These are phyloP conservation scores for Cryphonectria naterciae DNA, from an alignment of 2,329 filamentous ascomycete species.

Conservation along the genomic window DNA sequence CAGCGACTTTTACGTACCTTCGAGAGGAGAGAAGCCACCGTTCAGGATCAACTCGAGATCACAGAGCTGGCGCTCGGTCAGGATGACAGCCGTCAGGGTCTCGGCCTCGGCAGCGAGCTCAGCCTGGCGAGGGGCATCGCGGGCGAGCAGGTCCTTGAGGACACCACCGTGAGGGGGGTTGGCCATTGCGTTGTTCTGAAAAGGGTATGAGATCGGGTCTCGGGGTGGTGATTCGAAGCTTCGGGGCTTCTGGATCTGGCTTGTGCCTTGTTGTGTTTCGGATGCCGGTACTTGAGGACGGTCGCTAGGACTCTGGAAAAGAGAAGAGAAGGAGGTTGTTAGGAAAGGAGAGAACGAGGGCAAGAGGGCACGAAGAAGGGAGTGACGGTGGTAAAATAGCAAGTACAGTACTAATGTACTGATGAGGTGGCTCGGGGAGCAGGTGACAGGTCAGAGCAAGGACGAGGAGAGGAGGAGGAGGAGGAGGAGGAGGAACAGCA, in stretches of 20 bases:
- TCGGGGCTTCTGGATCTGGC: neutral
- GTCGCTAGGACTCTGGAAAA: slow-evolving; percentile 7
- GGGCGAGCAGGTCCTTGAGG: slow-evolving; percentile 96
- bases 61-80: slow-evolving; percentile 94
- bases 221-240: neutral
- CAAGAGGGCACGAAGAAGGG: slow-evolving; percentile 10
- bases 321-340: slow-evolving; percentile 13
- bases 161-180: slow-evolving; percentile 84
- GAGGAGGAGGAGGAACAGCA: neutral
- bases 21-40: slow-evolving; percentile 95
- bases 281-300: slow-evolving; percentile 11
- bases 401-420: neutral
- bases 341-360: slow-evolving; percentile 6
- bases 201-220: neutral
- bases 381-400: neutral
- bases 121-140: slow-evolving; percentile 81
- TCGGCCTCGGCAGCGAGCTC: slow-evolving; percentile 85
- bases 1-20: slow-evolving; percentile 65
- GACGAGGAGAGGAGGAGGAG: neutral
- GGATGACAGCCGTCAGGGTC: slow-evolving; percentile 78
- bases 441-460: slow-evolving; percentile 2
- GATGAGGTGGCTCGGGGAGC: neutral
- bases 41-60: slow-evolving; percentile 97
- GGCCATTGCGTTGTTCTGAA: slow-evolving; percentile 54
- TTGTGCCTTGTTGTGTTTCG: slow-evolving; percentile 33